Base-by-base conservation (phyloP, 495 filamentous ascomycete species). In the Aspergillus olivimuriae region DNA sequence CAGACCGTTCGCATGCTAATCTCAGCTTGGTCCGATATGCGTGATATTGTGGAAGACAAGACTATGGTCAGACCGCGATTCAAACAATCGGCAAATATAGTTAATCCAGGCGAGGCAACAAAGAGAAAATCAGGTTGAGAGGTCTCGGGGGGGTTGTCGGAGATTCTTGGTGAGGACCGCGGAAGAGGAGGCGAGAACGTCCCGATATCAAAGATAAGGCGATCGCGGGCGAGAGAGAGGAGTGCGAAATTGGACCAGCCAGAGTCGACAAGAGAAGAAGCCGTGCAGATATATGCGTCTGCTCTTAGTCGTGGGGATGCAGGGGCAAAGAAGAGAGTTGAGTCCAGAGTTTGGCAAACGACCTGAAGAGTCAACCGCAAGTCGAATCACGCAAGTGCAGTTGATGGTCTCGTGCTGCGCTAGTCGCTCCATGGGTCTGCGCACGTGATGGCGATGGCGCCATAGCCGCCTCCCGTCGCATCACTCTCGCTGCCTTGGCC, bases 381-480 rank as follows among this genome's bases (percentile, higher is more conserved):
- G 3, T 26, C 4, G 14, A 30, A 52, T 56, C 49, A 50, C 53
- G 53, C 49, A 50, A 56, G 40, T 20, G 38, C 39, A 18, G 22
- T 33, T 36, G 17, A n/a, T 18, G 22, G 36, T 47, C 43, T 47
- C 47, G 39, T 49, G n/a, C n/a, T n/a, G n/a, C n/a, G n/a, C n/a
- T n/a, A n/a, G n/a, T n/a, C n/a, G n/a, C n/a, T n/a, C n/a, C n/a
- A 16, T 34, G 41, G 19, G 34, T 7, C 24, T 12, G 12, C 15
- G 30, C 53, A 57, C 53, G 53, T 57, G 53, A 37, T 36, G 14
- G 23, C 34, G 41, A 57, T 57, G 47, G 47, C 53, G 53, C 53
- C 44, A 57, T 57, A n/a, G 17, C 10, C 24, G 16, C 10, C 18
- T 2, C 4, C 5, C 5, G 33, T 55, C 40, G 42, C 47, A 50